Evolutionary conservation across 176 grass and related monocot genomes (phyloP), one percentile per base, ranked within the genome.

Genomic region (Ensete glaucum): DNA sequence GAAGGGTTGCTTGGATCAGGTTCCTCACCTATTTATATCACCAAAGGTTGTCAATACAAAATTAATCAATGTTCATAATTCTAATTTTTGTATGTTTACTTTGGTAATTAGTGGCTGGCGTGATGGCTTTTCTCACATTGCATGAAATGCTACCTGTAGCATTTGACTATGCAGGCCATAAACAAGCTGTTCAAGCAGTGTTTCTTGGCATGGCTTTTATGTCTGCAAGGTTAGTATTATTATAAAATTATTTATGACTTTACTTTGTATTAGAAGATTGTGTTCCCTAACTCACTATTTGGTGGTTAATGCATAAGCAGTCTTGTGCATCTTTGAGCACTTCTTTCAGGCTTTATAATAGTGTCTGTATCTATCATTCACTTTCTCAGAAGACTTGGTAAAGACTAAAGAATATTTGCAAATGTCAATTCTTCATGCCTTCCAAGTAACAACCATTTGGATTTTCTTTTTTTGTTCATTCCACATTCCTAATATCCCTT

Each of bases 191-290:
- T 53, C 93, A 98, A 89, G 95, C 95, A 9, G 88, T 98, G 21
- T 98, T 98, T 69, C 50, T 93, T 85, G 90, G 95, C 82, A 98
- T 98, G 95, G 95, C 95, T 76, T 91, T 90, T 82, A 98, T 98
- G 95, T 98, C 90, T 81, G 82, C 86, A 84, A 98, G 90, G 95
- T 93, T 70, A 62, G 87, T 88, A 60, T 52, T 12, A 1, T 56
- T 69, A 19, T 12, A 24, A 19, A 22, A 56, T 79, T 15, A 52
- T 29, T 34, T 29, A 10, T 69, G 25, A 7, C 22, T 20, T 58
- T 77, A 62, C 24, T 89, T 82, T 49, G 19, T 81, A n/a, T 64
- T 84, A 15, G 69, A 77, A 59, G 72, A 70, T 73, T 52, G 1
- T 73, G 53, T 15, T 79, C 64, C 65, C 50, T 0, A 16, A 72